These are phyloP conservation scores for Penicillium longicatenatum DNA, from an alignment of 495 filamentous ascomycete species.

Conservation along the genomic window DNA sequence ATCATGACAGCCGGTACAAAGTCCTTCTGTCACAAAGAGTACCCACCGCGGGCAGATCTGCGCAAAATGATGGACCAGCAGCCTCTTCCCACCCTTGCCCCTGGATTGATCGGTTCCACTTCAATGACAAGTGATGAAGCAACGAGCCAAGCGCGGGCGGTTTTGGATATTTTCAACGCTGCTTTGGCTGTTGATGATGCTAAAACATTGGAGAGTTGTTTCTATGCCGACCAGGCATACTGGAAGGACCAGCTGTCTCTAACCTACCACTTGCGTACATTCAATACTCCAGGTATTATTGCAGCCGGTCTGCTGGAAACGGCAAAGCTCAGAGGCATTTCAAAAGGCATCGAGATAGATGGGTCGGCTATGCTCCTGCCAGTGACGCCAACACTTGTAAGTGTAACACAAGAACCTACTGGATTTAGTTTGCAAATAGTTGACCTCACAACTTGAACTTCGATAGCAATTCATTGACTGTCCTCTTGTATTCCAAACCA, in stretches of 20 bases:
- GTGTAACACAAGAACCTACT: neutral
- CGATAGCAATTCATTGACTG: constrained; percentile 31
- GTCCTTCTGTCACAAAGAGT: constrained; percentile 10
- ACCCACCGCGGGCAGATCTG: constrained; percentile 19
- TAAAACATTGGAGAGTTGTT: constrained; percentile 11
- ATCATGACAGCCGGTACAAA: too few species aligned
- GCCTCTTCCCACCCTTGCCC: constrained; percentile 17
- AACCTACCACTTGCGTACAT: constrained; percentile 28
- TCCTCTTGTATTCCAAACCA: constrained; percentile 18
- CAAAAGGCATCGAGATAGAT: constrained; percentile 21
- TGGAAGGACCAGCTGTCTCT: constrained; percentile 28
- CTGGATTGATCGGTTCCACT: constrained; percentile 14
- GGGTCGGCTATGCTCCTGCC: constrained; percentile 17
- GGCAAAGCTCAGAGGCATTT: constrained; percentile 13
- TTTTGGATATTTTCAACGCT: constrained; percentile 14
- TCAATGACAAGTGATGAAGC: constrained; percentile 19
- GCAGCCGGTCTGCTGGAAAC: constrained; percentile 20
- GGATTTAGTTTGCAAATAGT: too few species aligned
- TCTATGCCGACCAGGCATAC: constrained; percentile 23
- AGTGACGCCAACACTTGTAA: constrained; percentile 20
- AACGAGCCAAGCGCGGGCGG: constrained; percentile 18
- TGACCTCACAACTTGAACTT: neutral
- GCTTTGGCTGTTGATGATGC: constrained; percentile 17
- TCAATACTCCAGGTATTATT: constrained; percentile 9
- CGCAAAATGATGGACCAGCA: constrained; percentile 25